phyloP scores from a whole-genome alignment of 495 filamentous ascomycete genomes.

The Arthonia radiata region DNA sequence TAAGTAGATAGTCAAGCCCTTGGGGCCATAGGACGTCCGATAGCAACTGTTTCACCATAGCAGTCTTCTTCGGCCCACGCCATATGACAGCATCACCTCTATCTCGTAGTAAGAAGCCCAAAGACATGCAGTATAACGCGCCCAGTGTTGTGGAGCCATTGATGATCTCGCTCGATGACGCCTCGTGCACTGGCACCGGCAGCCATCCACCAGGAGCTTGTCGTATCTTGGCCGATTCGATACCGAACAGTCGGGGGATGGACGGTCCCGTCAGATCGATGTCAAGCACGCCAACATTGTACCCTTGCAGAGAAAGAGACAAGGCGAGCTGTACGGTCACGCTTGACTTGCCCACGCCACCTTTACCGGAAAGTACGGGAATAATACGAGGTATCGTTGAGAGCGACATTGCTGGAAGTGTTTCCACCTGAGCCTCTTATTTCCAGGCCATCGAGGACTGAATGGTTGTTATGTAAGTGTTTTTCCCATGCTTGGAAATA shows the following conservation, averaged over 20 bases:
- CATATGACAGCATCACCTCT: slow-evolving; percentile 83
- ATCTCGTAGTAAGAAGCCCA: slow-evolving; percentile 67
- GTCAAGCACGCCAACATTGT: slow-evolving; percentile 84
- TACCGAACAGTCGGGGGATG: slow-evolving; percentile 77
- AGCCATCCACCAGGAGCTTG: slow-evolving; percentile 78
- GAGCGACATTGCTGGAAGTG: no score
- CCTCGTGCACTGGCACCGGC: slow-evolving; percentile 53
- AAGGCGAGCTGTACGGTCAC: slow-evolving; percentile 87
- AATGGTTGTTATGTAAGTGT: no score
- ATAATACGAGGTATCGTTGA: no score
- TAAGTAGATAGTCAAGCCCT: slow-evolving; percentile 60
- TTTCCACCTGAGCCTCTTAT: no score
- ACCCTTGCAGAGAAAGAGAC: slow-evolving; percentile 57
- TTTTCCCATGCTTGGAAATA: no score
- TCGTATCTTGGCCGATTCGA: slow-evolving; percentile 70
- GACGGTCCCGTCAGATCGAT: slow-evolving; percentile 90
- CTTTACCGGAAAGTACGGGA: slow-evolving; percentile 94
- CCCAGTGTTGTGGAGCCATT: slow-evolving; percentile 19
- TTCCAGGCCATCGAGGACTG: no score
- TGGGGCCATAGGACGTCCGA: slow-evolving; percentile 77
- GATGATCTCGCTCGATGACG: slow-evolving; percentile 1
- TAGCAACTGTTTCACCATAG: slow-evolving; percentile 92
- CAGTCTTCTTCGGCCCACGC: slow-evolving; percentile 95
- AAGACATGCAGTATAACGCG: slow-evolving; percentile 66
- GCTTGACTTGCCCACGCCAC: slow-evolving; percentile 92